phyloP scores from a whole-genome alignment of 2,329 filamentous ascomycete genomes.

The Knufia petricola region DNA sequence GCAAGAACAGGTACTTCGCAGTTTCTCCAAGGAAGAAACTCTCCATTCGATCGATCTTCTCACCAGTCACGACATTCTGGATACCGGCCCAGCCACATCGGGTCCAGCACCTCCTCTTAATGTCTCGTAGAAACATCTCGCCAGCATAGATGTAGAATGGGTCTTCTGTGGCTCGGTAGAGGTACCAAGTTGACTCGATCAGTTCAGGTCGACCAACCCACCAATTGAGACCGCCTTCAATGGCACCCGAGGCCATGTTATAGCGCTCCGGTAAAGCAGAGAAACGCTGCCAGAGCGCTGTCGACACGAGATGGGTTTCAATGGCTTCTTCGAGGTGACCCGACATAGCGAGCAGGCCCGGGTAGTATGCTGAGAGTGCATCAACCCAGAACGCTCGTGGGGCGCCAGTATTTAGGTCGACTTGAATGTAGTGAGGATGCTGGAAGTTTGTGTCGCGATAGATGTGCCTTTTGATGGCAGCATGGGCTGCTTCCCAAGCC shows the following conservation, averaged over 20 bases:
- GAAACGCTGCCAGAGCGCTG: constrained; percentile 89
- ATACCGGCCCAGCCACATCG: constrained; percentile 89
- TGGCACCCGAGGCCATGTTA: constrained; percentile 72
- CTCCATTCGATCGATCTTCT: constrained; percentile 91
- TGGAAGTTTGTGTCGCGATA: constrained; percentile 65
- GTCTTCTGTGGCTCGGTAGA: constrained; percentile 88
- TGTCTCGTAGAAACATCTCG: constrained; percentile 87
- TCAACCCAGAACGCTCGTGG: constrained; percentile 90
- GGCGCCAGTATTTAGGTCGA: constrained; percentile 78
- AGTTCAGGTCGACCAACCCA: constrained; percentile 95
- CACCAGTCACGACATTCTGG: constrained; percentile 69
- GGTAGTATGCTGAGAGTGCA: constrained; percentile 90
- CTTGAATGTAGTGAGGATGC: constrained; percentile 88
- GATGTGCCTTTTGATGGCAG: constrained; percentile 82
- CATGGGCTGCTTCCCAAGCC: constrained; percentile 77
- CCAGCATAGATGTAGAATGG: constrained; percentile 94
- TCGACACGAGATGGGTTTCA: constrained; percentile 79
- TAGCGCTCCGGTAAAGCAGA: constrained; percentile 89
- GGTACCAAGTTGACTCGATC: constrained; percentile 89
- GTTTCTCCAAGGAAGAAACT: constrained; percentile 98
- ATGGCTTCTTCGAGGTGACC: constrained; percentile 87
- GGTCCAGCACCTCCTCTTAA: constrained; percentile 79
- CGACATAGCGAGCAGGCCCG: constrained; percentile 73
- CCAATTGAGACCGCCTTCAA: constrained; percentile 83
- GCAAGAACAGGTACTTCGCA: constrained; percentile 85